Evolutionary conservation across 495 filamentous ascomycete species (phyloP), one percentile per base, ranked within the genome.

Genomic region (Penicillium riverlandense): DNA sequence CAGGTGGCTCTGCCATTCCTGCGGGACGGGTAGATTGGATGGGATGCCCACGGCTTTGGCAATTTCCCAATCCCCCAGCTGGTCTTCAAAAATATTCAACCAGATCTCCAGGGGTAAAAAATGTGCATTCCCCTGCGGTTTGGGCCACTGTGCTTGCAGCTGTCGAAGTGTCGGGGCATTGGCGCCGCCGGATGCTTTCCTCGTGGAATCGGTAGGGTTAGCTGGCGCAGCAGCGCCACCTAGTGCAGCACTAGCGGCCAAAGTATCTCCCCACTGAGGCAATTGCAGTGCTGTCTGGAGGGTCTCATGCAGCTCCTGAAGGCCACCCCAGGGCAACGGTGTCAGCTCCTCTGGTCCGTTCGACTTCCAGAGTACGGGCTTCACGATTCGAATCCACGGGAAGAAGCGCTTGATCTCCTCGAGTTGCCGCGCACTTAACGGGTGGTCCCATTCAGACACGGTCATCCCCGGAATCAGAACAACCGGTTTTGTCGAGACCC

Each of bases 41-140:
- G 83, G 86, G 35, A 96, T 72, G 41, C 87, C 82, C 10, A 96
- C 74, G 2, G 85, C 82, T 39, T 77, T 83, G 11, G 90, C 84
- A 3, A 89, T 72, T 63, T 96, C 90, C 90, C 90, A 96, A 58
- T 96, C 90, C 11, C 79, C 78, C 11, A 88, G 74, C 16, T 72
- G 65, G 49, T 83, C 80, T 51, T 92, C 84, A 35, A 96, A 81
- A 16, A 96, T 84, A 37, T 86, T 84, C 27, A 85, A 78, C 90
- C 90, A 96, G 16, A 96, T 72, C 61, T 96, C 90, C 0, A 85
- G 78, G 1, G 90, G 90, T 0, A 96, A 67, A 7, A 58, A 63
- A 12, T 41, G 55, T 1, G 49, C 51, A 13, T 52, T 60, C 7
- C 39, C 41, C 46, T 62, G 54, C 8, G 42, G 29, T 12, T 49